Evolutionary conservation across 2,329 filamentous ascomycete genomes (phyloP), one percentile per base, ranked within the genome.

Genomic region (Dendryphion nanum): DNA sequence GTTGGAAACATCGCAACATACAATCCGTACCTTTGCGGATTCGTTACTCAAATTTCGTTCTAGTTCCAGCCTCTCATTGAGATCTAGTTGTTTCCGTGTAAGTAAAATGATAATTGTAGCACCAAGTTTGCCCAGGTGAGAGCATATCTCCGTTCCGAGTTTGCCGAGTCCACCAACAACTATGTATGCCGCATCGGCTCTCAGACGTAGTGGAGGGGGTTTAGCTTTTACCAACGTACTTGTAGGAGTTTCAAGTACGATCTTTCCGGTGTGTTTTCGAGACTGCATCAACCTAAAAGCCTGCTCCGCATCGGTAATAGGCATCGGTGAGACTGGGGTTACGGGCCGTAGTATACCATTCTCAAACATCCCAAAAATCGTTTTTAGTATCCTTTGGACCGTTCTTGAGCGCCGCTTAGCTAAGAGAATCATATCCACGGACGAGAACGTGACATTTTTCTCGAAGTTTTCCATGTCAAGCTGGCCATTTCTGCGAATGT

Each of bases 151-250:
- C 14, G 51, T 42, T 14, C 53, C 53, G 13, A 55, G 21, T 3
- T 48, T 50, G 5, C 53, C 51, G 1, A 41, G 40, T 12, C 50
- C 51, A 12, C 51, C 52, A 24, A 45, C 38, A 8, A 57, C 30
- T n/a, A 57, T 28, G 29, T 55, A 57, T 4, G 52, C 41, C 4
- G 45, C 44, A 14, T 57, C 38, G 3, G 15, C n/a, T 4, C 24
- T 18, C 6, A 41, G 23, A 13, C 23, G 23, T 26, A n/a, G n/a
- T 26, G 10, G 23, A 8, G 10, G 23, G 10, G 10, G 23, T 26
- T 26, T 26, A 26, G 23, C n/a, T 26, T 26, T 26, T n/a, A 26
- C 23, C 10, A 26, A 10, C 10, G 10, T n/a, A n/a, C 23, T n/a
- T n/a, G 10, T 8, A 10, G 10, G 10, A n/a, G 16, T 15, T 30